Conservation (phyloP, 2,329 filamentous ascomycete species). For the Elsinoe fawcettii region DNA sequence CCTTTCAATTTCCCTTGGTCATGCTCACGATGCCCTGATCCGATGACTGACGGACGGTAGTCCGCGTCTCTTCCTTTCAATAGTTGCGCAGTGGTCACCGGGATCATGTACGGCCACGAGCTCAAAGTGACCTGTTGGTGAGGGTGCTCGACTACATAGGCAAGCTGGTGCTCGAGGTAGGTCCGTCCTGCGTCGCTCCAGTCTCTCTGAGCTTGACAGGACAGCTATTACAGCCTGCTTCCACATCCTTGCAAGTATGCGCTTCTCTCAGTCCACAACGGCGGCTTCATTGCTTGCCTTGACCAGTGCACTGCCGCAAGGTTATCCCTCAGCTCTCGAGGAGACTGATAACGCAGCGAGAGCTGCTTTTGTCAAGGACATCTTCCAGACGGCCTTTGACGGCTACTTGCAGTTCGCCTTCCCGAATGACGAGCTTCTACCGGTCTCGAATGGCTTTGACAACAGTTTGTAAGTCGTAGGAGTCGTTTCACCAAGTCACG, state of each 20-base stretch:
- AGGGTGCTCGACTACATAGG: neutral
- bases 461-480: conserved; percentile 40
- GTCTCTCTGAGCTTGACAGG: neutral
- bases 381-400: conserved; percentile 63
- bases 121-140: neutral
- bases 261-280: neutral
- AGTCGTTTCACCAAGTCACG: neutral
- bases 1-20: neutral
- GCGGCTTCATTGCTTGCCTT: conserved; percentile 6
- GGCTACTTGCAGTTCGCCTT: conserved; percentile 56
- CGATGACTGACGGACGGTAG: conserved; percentile 5
- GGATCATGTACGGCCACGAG: neutral
- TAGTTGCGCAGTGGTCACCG: conserved; percentile 4
- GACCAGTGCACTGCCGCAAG: neutral
- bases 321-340: neutral
- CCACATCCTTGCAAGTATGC: neutral
- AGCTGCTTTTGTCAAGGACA: conserved; percentile 56
- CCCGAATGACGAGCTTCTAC: conserved; percentile 66
- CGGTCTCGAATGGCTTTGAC: conserved; percentile 55
- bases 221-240: neutral
- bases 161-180: neutral
- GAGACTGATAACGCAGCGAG: conserved; percentile 23
- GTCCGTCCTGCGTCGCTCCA: neutral
- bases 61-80: neutral
- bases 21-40: neutral